Evolutionary conservation across 1,139 yeast species (phyloP), one percentile per base, ranked within the genome.

Genomic region (Debaryomyces nepalensis): DNA sequence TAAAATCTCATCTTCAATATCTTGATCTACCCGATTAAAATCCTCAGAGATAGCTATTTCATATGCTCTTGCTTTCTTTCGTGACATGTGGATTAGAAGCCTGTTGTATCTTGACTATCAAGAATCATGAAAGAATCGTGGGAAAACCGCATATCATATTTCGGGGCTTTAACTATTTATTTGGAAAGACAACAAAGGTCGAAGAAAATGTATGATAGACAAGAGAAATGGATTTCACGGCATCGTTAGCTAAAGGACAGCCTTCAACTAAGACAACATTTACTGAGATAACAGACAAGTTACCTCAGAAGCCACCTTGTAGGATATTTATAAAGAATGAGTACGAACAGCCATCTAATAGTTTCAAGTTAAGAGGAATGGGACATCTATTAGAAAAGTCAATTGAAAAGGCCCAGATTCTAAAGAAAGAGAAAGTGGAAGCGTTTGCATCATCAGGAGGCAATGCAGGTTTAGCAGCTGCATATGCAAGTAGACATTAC

Each of bases 391-490:
- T 79, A 19, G 47, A 56, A 18, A 55, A 58, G 35, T 61, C 66
- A 7, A 58, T 66, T 5, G 57, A 48, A 23, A 41, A 56, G 35
- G 59, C 62, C 15, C 51, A 43, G 27, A 39, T 24, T 19, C 45
- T 23, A 37, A 44, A 44, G 48, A 59, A 36, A 63, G 27, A 52
- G 43, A 55, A 59, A 26, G 70, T 78, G 26, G 76, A 74, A 22
- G 80, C 84, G 4, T 79, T 73, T 57, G 74, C 85, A 5, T 81
- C 87, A 23, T 81, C 87, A 11, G 93, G 91, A 9, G 93, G 93
- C 0, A 85, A 85, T 57, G 93, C 93, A 0, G 93, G 93, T 0
- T 66, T 82, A 38, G 91, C 91, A 0, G 87, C 87, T 2, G 88
- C 89, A 0, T 75, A 75, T 40, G 80, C 86, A 32, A 78, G 85